Base-by-base conservation (phyloP, 2,329 filamentous ascomycete species). In the Beauveria brongniartii region DNA sequence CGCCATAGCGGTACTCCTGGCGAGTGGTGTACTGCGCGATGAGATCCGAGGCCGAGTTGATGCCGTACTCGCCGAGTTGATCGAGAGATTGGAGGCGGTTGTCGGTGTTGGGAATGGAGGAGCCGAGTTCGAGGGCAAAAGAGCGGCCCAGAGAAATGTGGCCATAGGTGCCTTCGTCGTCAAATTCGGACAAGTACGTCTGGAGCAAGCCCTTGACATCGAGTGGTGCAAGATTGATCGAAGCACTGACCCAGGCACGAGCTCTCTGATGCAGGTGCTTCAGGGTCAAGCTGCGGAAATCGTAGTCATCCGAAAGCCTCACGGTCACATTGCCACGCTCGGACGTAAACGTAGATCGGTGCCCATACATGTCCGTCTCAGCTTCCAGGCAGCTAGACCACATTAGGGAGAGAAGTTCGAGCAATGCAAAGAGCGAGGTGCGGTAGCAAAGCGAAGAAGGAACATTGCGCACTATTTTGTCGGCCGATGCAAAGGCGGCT, bases 1-100 rank as follows among this genome's bases (percentile, higher is more conserved):
- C 91, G 12, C 91, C 86, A 69, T 93, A 93, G 61, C 92, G 87
- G 73, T 99, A 99, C 70, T 96, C 92, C 71, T 99, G 95, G 43
- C 94, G 89, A 28, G 92, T 95, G 3, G 93, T 97, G 72, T 99
- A 99, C 70, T 99, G 93, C 1, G 94, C 92, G 70, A 99, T 86
- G 68, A 99, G 96, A 71, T 97, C 93, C 2, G 94, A 97, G 0
- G 91, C 92, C 12, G 92, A 92, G 71, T 97, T 96, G 71, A 97
- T 88, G 64, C 85, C 85, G 59, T 85, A 84, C 53, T 88, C 85
- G 20, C 88, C 86, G 64, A 90, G 82, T 41, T 82, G 82, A 66
- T 95, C 90, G 54, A 99, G 86, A 7, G 91, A 92, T 67, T 84
- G 87, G 47, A 99, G 80, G 64, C 91, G 85, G 69, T 95, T 91